Conservation (phyloP, 495 filamentous ascomycete species). For the Bombardia bombarda region DNA sequence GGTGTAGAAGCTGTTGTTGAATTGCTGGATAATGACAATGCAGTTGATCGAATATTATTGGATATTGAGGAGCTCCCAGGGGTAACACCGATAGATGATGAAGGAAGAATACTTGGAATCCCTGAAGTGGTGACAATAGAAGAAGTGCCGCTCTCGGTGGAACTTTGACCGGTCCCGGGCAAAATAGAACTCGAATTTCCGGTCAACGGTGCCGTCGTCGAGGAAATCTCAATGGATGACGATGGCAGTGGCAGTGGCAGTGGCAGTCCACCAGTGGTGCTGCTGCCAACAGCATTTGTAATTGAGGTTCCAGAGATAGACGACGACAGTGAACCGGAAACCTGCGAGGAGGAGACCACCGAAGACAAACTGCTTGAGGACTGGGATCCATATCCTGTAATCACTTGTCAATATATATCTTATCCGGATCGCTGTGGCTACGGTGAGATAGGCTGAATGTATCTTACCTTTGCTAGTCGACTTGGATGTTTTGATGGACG, state of each 20-base stretch:
- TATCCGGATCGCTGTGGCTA: no score
- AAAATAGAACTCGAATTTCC: no score
- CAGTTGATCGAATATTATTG: neutral
- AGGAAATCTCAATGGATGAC: neutral
- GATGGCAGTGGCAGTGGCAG: neutral
- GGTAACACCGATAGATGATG: neutral
- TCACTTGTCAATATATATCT: no score
- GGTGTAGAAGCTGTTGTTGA: neutral
- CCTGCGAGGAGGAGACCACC: neutral
- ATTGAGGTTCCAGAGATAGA: conserved; percentile 6
- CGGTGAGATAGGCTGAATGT: no score
- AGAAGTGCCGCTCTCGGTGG: conserved; percentile 1
- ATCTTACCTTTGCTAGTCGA: conserved; percentile 4
- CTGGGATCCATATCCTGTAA: conserved; percentile 6
- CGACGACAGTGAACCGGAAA: conserved; percentile 3
- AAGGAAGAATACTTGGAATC: neutral
- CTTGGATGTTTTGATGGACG: conserved; percentile 1
- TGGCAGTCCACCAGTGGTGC: neutral
- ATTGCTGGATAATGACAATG: neutral
- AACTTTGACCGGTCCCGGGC: neutral
- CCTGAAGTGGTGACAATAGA: neutral
- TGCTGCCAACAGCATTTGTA: conserved; percentile 6
- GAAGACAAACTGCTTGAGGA: conserved; percentile 8
- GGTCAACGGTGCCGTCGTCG: no score
- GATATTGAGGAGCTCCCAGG: neutral